Percentiles rank a stretch among this genome's conserved stretches.
Conservation (phyloP, 2,329 filamentous ascomycete species). For the Colletotrichum orbiculare region DNA sequence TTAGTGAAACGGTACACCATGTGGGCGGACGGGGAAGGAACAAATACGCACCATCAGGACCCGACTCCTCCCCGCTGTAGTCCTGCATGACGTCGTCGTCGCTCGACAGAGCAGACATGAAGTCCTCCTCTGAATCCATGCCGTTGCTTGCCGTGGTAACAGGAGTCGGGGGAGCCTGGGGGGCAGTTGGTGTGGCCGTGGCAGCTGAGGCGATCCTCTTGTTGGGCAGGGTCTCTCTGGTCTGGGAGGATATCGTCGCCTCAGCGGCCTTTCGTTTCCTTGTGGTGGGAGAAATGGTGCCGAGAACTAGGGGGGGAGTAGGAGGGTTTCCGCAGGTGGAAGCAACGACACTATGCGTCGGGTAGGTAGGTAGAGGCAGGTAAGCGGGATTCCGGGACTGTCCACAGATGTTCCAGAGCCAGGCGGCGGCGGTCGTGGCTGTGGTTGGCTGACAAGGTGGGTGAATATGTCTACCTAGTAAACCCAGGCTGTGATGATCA, state of each 20-base stretch:
- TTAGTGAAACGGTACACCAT: conserved; percentile 35
- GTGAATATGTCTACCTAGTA: no score
- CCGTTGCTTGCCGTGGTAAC: conserved; percentile 64
- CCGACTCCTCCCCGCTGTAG: conserved; percentile 79
- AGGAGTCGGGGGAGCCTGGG: conserved; percentile 62
- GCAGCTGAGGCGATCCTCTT: conserved; percentile 69
- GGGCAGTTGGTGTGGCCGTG: conserved; percentile 36
- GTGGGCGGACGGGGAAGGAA: conserved; percentile 23
- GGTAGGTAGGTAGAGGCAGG: not conserved
- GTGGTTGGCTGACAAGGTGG: conserved; percentile 3
- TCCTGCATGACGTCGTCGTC: conserved; percentile 80
- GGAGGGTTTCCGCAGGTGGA: conserved; percentile 30
- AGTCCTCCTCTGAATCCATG: conserved; percentile 98
- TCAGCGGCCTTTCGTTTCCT: conserved; percentile 74
- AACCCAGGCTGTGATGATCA: conserved; percentile 17
- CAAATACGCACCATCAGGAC: conserved; percentile 58
- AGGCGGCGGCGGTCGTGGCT: conserved; percentile 2
- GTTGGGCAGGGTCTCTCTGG: conserved; percentile 55
- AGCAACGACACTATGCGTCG: conserved; percentile 10
- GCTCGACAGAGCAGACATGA: conserved; percentile 86
- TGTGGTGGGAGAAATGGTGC: conserved; percentile 69
- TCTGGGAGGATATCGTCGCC: conserved; percentile 66
- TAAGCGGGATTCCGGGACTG: not conserved
- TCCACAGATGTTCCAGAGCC: conserved; percentile 2
- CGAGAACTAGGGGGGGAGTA: conserved; percentile 41